Evolutionary conservation across 768 basidiomycete genomes (phyloP), one percentile per base, ranked within the genome.

Genomic region (Leccinum longicurvipes): DNA sequence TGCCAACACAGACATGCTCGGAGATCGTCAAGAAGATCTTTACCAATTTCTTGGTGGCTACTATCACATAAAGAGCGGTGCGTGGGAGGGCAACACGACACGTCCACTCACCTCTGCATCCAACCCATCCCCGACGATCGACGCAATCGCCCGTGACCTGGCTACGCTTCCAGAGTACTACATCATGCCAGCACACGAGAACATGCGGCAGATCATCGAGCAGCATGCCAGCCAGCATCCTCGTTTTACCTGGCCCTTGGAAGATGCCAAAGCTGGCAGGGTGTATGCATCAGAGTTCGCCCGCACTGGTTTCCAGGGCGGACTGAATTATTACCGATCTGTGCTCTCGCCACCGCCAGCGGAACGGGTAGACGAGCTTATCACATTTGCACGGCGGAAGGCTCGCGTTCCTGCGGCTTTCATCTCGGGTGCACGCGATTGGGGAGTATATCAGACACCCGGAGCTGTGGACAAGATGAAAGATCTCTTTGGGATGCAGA

Each of bases 231-330:
- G 76, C 8, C 69, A 71, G 3, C 32, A 63, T 27, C 25, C 55
- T 23, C 34, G 23, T 19, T 49, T 58, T 27, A 31, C 65, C 57
- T 86, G 84, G 84, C 68, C 85, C 9, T 55, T 76, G 4, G 77
- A 80, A 10, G 74, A 71, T 1, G 81, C 81, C 47, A 74, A 83
- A 12, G 66, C 55, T 0, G 63, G 54, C 24, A 46, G 10, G 24
- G 76, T 82, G 11, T 85, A 83, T 61, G 74, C 77, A 2, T 60
- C 73, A 21, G 78, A 79, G 59, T 87, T 77, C 55, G 59, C 62
- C 0, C 72, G 77, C 41, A 82, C 80, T 2, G 83, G 85, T 1
- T 86, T 86, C 55, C 84, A 85, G 62, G 84, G 83, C n/a, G 83
- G 81, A 25, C 66, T 86, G 51, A 83, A 86, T 60, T 70, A 76